Evolutionary conservation across 1,284 basidiomycete species (phyloP), one percentile per base, ranked within the genome.

Genomic region (Leccinum cinnamomeum): DNA sequence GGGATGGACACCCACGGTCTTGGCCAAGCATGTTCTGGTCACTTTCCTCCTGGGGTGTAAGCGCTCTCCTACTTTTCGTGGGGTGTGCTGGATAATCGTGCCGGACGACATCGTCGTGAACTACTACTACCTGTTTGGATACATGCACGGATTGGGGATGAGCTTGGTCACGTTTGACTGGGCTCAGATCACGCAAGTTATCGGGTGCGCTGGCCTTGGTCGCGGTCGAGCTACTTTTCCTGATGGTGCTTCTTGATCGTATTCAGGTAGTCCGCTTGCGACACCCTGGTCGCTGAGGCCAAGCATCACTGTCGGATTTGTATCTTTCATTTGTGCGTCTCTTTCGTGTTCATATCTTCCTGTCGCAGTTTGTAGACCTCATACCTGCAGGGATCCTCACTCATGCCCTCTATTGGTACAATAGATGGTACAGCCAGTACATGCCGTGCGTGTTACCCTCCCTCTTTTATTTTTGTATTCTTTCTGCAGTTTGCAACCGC

Each of bases 261-360:
- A 6, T 25, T 35, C 56, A 71, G 71, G 62, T 10, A 86, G 84
- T 57, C 88, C 88, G 20, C 79, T 86, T 59, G 81, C 84, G 5
- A 87, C 85, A 2, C 87, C 87, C 2, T 89, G 86, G 88, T 90
- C 88, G 89, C 87, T 1, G 85, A 88, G 70, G 91, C 89, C 50
- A 97, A 98, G 25, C 75, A 83, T 95, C 51, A 82, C 88, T 8
- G 80, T 78, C 50, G 93, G 92, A 1, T 97, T 97, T 70, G 76
- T 92, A 5, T 77, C 92, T 67, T 85, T 91, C 76, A 88, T 86
- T 73, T 91, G 88, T 72, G 35, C 1, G 70, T 58, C 18, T 39
- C 12, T 7, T 28, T 28, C 14, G 20, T 8, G 20, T 5, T 10
- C 53, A 14, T 12, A 14, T 2, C 20, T 3, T 0, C 35, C 44